A percentile compares a stretch with the other conserved stretches of the same genome.
These are phyloP conservation scores for Phaeosphaeriaceae sp. DNA, from an alignment of 2,329 filamentous ascomycete genomes.

Conservation along the genomic window DNA sequence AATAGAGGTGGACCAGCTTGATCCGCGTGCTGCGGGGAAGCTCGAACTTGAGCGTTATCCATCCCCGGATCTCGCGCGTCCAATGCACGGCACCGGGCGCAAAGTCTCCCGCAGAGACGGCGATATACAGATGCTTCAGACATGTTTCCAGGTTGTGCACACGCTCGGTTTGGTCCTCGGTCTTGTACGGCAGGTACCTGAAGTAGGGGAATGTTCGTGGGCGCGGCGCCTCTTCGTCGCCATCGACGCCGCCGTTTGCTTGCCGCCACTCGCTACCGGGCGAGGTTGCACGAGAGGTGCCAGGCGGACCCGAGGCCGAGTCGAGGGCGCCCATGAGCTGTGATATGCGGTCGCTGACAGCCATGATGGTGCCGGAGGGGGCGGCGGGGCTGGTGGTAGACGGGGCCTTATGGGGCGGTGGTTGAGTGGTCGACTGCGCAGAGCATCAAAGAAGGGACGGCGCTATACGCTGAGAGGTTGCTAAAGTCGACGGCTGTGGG, in stretches of 20 bases:
- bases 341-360: constrained; percentile 51
- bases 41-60: constrained; percentile 97
- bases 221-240: constrained; percentile 64
- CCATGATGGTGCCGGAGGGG: constrained; percentile 38
- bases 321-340: constrained; percentile 52
- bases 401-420: constrained; percentile 23
- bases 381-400: constrained; percentile 12
- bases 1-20: constrained; percentile 88
- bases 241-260: constrained; percentile 57
- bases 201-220: constrained; percentile 95
- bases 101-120: constrained; percentile 92
- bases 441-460: constrained; percentile 36
- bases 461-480: constrained; percentile 16
- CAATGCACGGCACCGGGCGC: constrained; percentile 92
- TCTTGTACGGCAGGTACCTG: constrained; percentile 84
- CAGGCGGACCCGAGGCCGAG: constrained; percentile 65
- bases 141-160: constrained; percentile 85
- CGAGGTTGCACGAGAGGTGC: constrained; percentile 85
- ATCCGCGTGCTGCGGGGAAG: constrained; percentile 84
- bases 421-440: constrained; percentile 13
- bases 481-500: constrained; percentile 21
- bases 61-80: constrained; percentile 94
- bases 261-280: constrained; percentile 72
- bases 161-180: constrained; percentile 81
- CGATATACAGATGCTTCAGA: constrained; percentile 90